Evolutionary conservation across 805 yeast species (phyloP).

Genomic region (Teunomyces atbi): DNA sequence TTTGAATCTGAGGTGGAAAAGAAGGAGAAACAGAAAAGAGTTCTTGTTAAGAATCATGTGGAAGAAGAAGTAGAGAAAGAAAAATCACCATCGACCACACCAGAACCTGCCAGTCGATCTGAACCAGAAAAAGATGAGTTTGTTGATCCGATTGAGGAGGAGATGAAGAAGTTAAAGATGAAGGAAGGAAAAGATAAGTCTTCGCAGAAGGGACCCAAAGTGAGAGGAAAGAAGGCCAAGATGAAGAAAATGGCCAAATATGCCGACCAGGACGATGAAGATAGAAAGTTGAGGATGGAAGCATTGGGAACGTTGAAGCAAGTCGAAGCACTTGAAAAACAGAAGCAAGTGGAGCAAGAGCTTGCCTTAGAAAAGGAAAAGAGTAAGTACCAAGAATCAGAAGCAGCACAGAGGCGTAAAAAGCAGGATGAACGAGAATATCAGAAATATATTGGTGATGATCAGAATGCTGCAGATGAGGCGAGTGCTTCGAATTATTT

Average conservation of each 20-base stretch:
- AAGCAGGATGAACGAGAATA: slow-evolving; percentile 45
- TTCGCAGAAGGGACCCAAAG: slow-evolving; percentile 27
- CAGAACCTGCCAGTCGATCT: slow-evolving; percentile 5
- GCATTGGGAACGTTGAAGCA: slow-evolving; percentile 81
- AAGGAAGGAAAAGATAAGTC: slow-evolving; percentile 8
- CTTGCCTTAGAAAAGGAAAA: slow-evolving; percentile 18
- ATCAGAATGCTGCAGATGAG: slow-evolving; percentile 29
- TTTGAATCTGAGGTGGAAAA: not conserved
- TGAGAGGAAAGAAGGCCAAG: slow-evolving; percentile 85
- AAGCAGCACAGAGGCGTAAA: slow-evolving; percentile 43
- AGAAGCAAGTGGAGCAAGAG: slow-evolving; percentile 18
- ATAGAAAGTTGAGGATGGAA: slow-evolving; percentile 68
- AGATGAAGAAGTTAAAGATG: slow-evolving; percentile 9
- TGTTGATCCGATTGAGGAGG: slow-evolving; percentile 11
- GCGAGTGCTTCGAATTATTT: slow-evolving; percentile 31
- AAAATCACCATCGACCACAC: not conserved
- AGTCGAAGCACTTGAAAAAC: slow-evolving; percentile 29
- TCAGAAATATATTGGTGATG: slow-evolving; percentile 38
- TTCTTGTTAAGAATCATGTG: not conserved
- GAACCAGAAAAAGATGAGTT: slow-evolving; percentile 10
- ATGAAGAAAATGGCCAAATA: slow-evolving; percentile 83
- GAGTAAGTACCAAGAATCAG: slow-evolving; percentile 30
- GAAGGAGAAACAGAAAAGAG: not conserved
- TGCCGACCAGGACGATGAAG: slow-evolving; percentile 91
- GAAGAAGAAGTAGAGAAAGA: not conserved